Percentiles rank a stretch among this genome's conserved stretches.
Evolutionary conservation across 352 stramenopile genomes (phyloP).

Genomic region (Globisporangium barbulae): DNA sequence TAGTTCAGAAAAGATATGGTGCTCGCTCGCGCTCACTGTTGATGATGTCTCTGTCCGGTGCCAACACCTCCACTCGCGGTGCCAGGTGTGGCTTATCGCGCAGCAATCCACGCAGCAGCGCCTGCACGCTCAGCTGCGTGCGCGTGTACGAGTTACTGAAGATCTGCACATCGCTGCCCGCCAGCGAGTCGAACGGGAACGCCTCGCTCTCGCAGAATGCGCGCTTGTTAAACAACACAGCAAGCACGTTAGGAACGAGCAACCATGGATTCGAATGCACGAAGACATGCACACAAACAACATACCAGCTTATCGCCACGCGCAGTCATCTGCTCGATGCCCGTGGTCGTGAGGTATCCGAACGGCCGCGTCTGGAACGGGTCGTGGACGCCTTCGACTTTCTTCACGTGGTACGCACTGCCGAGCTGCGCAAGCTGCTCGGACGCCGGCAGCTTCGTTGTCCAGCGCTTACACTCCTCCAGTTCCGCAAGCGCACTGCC

Average conservation of each 20-base stretch:
- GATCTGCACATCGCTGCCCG: slow-evolving; percentile 39
- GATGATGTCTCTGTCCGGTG: slow-evolving; percentile 71
- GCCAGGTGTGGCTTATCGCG: slow-evolving; percentile 28
- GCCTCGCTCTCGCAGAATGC: slow-evolving; percentile 39
- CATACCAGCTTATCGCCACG: slow-evolving; percentile 40
- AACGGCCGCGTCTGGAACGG: slow-evolving; percentile 60
- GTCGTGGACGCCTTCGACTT: slow-evolving; percentile 15
- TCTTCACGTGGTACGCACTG: slow-evolving; percentile 25
- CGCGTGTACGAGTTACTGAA: slow-evolving; percentile 72
- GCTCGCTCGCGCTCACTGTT: slow-evolving; percentile 47
- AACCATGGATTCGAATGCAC: not conserved
- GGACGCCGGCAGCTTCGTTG: slow-evolving; percentile 35
- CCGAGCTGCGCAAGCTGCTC: slow-evolving; percentile 35
- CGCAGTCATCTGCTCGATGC: slow-evolving; percentile 64
- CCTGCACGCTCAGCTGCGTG: slow-evolving; percentile 76
- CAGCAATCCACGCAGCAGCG: slow-evolving; percentile 52
- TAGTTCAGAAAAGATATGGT: not conserved
- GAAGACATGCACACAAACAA: not conserved
- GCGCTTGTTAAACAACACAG: slow-evolving; percentile 17
- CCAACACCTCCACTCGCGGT: slow-evolving; percentile 50
- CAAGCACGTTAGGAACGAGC: not conserved
- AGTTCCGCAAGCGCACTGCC: slow-evolving; percentile 26
- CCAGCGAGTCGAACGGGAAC: slow-evolving; percentile 36
- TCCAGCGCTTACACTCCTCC: slow-evolving; percentile 45
- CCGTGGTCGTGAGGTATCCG: slow-evolving; percentile 58